These are phyloP conservation scores for Phytophthora pisi DNA, from an alignment of 352 stramenopile genomes.

Conservation along the genomic window DNA sequence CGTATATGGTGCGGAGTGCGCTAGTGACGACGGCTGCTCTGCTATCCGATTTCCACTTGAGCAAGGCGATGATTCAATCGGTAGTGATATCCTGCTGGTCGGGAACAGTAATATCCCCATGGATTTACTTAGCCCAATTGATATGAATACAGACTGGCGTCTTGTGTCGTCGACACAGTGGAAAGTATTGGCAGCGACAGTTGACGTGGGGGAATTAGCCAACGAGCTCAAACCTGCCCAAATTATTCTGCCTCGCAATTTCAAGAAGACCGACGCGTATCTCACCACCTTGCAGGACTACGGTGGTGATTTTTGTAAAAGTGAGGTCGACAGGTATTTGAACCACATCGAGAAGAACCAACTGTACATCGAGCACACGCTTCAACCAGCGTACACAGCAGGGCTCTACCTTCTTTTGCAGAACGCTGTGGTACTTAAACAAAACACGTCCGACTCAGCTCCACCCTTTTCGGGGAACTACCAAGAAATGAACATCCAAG, in stretches of 20 bases:
- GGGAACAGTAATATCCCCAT: conserved; percentile 5
- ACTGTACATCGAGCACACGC: conserved; percentile 44
- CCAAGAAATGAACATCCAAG: conserved; percentile 13
- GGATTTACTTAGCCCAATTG: conserved; percentile 12
- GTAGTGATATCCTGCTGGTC: conserved; percentile 7
- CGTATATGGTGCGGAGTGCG: conserved; percentile 4
- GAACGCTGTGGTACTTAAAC: conserved; percentile 22
- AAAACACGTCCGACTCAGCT: neutral
- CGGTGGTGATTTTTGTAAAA: neutral
- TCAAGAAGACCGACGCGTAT: conserved; percentile 5
- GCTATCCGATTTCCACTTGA: conserved; percentile 16
- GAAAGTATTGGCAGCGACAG: conserved; percentile 10
- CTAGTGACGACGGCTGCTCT: neutral
- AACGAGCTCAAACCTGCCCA: neutral
- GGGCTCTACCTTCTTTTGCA: conserved; percentile 46
- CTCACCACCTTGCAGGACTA: neutral
- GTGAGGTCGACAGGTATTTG: conserved; percentile 6
- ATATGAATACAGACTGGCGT: conserved; percentile 4
- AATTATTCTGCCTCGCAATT: conserved; percentile 11
- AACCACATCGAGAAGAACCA: conserved; percentile 39
- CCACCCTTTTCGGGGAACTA: conserved; percentile 19
- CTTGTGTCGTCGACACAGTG: neutral
- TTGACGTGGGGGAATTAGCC: conserved; percentile 3
- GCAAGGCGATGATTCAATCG: neutral
- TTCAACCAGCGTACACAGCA: conserved; percentile 41